phyloP scores from a whole-genome alignment of 345 rosid species.

The Salix arbutifolia region DNA sequence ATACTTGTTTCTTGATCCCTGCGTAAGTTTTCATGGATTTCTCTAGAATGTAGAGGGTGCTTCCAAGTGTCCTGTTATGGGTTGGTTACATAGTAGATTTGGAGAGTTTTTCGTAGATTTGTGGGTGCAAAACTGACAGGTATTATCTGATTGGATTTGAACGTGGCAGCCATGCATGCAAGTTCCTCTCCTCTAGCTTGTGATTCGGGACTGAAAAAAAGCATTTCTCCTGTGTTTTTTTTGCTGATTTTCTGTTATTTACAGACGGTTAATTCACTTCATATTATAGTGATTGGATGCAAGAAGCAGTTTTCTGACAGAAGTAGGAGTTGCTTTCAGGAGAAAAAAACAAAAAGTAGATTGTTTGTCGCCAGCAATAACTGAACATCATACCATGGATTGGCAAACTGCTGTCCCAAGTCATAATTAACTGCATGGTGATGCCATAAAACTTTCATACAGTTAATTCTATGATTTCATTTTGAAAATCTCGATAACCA shows the following conservation, averaged over 20 bases:
- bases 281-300: too few relatives aligned
- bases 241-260: background rate
- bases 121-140: background rate
- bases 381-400: background rate
- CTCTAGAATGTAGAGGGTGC: background rate
- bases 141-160: background rate
- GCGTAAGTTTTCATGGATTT: background rate
- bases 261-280: background rate
- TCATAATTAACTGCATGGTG: background rate
- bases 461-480: too few relatives aligned
- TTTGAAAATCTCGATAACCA: too few relatives aligned
- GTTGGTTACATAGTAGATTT: background rate
- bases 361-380: background rate
- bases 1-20: background rate
- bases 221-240: background rate
- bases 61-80: slow-evolving; percentile 20
- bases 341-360: background rate
- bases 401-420: background rate
- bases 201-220: background rate
- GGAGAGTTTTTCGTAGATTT: background rate
- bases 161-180: slow-evolving; percentile 35
- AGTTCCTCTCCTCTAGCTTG: background rate
- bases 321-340: background rate
- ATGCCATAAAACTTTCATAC: too few relatives aligned
- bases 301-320: too few relatives aligned